Base-by-base conservation (phyloP, 371 early-diverging fungal species). In the Mucor irregularis region DNA sequence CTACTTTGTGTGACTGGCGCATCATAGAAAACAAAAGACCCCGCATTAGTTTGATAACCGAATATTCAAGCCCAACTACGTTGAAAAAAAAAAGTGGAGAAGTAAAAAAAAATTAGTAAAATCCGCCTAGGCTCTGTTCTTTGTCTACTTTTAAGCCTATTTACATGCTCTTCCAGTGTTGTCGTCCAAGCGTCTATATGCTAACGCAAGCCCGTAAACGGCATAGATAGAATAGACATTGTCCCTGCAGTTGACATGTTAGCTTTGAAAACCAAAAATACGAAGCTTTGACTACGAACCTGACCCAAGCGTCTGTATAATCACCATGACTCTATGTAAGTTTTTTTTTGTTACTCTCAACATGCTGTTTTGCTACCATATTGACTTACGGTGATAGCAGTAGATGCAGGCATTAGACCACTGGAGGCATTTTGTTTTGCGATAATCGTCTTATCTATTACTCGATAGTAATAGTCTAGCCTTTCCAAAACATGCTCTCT, bases 251-350 rank as follows among this genome's bases (percentile, higher is more conserved):
- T 34, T 34, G 10, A 16, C 8, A 10, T 44, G 16, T 8, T 14
- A 24, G 16, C 22, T 43, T 11, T 10, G 13, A 1, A 35, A 14
- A 35, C 4, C 9, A 35, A 11, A 35, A 11, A 11, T 13, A 53
- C 14, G 13, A 31, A 25, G 24, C 34, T 22, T 14, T 5, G 31
- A 39, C 77, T 60, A 81, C n/a, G n/a, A n/a, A 90, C 90, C 91
- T 79, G 51, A 92, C 93, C 95, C 93, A 94, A 22, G 93, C 95
- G 75, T 94, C 93, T 3, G 88, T 80, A 64, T 94, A 93, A 69
- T 94, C 88, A 30, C 92, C 92, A 44, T 84, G 85, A 0, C 78
- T 82, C 77, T 77, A 56, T 53, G 9, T 22, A 45, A 43, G n/a
- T 49, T 22, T 16, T 37, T 24, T 5, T 5, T 8, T 31, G 4